Evolutionary conservation across 306 rosid genomes (phyloP).

Genomic region (Vigna angularis): DNA sequence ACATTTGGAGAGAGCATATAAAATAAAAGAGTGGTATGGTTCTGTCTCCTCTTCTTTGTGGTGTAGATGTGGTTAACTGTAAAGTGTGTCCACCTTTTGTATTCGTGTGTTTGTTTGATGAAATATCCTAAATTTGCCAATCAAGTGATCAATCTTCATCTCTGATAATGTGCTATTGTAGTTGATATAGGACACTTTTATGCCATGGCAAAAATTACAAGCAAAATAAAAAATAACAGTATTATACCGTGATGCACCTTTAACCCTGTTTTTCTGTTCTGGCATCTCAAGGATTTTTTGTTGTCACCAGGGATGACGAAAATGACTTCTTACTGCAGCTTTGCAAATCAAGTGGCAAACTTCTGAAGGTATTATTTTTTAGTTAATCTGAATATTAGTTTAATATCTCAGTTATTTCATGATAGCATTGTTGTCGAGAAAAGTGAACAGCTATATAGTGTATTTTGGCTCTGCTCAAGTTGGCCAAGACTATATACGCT

Average conservation of each 20-base stretch:
- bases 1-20: constrained; percentile 90
- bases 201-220: not conserved
- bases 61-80: constrained; percentile 12
- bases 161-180: not conserved
- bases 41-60: constrained; percentile 27
- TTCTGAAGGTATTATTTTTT: constrained; percentile 65
- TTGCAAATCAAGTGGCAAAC: constrained; percentile 79
- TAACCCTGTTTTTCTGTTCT: not conserved
- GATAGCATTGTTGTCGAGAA: not conserved
- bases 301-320: constrained; percentile 73
- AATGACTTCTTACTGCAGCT: constrained; percentile 88
- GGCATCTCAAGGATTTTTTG: not conserved
- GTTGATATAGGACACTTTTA: not conserved
- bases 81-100: constrained; percentile 17
- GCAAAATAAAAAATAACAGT: not conserved
- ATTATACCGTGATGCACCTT: not conserved
- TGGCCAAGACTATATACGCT: not conserved
- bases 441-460: not conserved
- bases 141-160: constrained; percentile 1
- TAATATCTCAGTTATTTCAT: not conserved
- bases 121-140: not conserved
- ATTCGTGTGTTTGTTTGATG: constrained; percentile 22
- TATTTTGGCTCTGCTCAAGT: constrained; percentile 1
- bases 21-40: constrained; percentile 74
- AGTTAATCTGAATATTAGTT: not conserved